phyloP scores from a whole-genome alignment of 2,329 filamentous ascomycete species.

The Xylaria sp. region DNA sequence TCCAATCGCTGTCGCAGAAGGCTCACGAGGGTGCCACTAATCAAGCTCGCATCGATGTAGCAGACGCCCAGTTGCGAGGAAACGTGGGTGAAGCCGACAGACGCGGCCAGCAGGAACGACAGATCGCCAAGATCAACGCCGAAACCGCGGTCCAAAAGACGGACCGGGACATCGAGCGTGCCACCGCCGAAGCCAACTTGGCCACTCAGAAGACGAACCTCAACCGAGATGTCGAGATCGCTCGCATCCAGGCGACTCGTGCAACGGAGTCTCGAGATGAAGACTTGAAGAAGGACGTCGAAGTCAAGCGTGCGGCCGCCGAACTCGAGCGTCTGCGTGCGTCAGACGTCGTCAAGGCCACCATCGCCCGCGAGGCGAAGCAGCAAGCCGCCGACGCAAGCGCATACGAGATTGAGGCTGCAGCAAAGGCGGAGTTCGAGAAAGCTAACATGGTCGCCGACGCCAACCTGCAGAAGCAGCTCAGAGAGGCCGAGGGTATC shows the following conservation, averaged over 20 bases:
- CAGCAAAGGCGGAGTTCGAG: constrained; percentile 66
- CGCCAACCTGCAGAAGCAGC: constrained; percentile 64
- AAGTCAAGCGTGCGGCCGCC: constrained; percentile 79
- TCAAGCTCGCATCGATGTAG: constrained; percentile 75
- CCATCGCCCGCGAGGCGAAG: constrained; percentile 72
- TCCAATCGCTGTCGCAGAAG: constrained; percentile 82
- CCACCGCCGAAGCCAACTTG: constrained; percentile 79
- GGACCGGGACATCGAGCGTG: constrained; percentile 83
- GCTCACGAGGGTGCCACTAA: constrained; percentile 87
- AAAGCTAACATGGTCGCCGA: constrained; percentile 60
- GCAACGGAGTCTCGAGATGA: constrained; percentile 80
- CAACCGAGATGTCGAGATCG: constrained; percentile 77
- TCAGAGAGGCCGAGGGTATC: constrained; percentile 81
- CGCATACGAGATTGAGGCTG: constrained; percentile 72
- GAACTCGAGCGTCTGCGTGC: constrained; percentile 84
- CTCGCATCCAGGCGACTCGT: constrained; percentile 77
- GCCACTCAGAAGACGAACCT: constrained; percentile 78
- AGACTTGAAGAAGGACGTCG: constrained; percentile 80
- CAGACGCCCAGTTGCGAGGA: constrained; percentile 71
- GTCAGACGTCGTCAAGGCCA: constrained; percentile 80
- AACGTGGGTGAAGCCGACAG: constrained; percentile 82
- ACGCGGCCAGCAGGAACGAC: constrained; percentile 82
- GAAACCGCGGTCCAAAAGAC: constrained; percentile 87
- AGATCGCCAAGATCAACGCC: constrained; percentile 81
- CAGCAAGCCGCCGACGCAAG: constrained; percentile 74